phyloP scores from a whole-genome alignment of 2,329 filamentous ascomycete genomes.

The Hypoxylon sp. region DNA sequence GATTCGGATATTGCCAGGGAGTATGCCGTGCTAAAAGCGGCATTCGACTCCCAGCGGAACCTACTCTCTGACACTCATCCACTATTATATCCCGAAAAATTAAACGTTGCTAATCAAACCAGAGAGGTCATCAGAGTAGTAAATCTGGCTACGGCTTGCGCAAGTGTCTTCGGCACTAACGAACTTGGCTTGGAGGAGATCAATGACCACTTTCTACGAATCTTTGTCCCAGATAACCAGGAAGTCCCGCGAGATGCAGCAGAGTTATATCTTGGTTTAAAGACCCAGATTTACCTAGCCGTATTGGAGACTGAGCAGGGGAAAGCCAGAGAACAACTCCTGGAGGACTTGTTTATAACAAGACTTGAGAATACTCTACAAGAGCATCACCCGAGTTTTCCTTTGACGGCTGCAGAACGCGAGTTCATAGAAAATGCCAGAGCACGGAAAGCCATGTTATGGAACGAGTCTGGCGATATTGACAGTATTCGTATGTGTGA shows the following conservation, averaged over 20 bases:
- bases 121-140: conserved; percentile 51
- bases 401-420: conserved; percentile 46
- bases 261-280: conserved; percentile 52
- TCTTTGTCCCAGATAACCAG: conserved; percentile 50
- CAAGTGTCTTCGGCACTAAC: conserved; percentile 53
- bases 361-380: conserved; percentile 48
- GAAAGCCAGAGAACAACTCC: conserved; percentile 45
- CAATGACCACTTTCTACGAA: conserved; percentile 51
- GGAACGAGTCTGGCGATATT: conserved; percentile 45
- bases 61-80: conserved; percentile 46
- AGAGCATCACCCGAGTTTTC: conserved; percentile 48
- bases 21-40: conserved; percentile 48
- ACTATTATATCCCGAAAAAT: conserved; percentile 47
- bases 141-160: conserved; percentile 52
- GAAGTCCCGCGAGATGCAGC: conserved; percentile 49
- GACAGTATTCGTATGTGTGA: conserved; percentile 49
- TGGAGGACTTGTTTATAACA: conserved; percentile 51
- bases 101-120: conserved; percentile 48
- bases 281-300: conserved; percentile 53
- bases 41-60: conserved; percentile 50
- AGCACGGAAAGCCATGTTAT: conserved; percentile 50
- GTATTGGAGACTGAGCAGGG: conserved; percentile 49
- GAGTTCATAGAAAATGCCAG: conserved; percentile 50
- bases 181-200: conserved; percentile 53
- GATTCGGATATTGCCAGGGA: conserved; percentile 52